Evolutionary conservation across 164 flowering plant species (phyloP).

Genomic region (Vitis rotundifolia): DNA sequence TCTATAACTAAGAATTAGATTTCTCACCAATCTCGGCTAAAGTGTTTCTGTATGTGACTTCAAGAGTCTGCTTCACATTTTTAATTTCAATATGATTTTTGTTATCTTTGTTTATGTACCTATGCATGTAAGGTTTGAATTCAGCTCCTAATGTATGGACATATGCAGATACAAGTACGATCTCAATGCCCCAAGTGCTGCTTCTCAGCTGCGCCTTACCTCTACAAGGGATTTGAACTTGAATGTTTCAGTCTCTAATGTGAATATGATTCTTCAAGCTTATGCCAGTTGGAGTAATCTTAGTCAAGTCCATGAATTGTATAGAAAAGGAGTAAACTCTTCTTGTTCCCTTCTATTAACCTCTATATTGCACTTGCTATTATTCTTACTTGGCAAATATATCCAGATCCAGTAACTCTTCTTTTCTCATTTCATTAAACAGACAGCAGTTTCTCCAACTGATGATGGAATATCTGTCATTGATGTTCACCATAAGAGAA

Average conservation of each 20-base stretch:
- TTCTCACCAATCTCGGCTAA: too few relatives aligned
- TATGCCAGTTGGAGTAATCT: conserved; percentile 96
- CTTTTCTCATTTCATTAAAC: conserved; percentile 3
- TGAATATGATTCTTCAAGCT: conserved; percentile 92
- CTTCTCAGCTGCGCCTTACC: conserved; percentile 80
- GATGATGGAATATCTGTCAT: conserved; percentile 46
- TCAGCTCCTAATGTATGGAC: not conserved
- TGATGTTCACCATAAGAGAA: conserved; percentile 60
- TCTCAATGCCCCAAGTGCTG: conserved; percentile 60
- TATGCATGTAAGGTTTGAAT: not conserved
- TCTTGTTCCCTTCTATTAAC: conserved; percentile 5
- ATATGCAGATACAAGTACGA: conserved; percentile 76
- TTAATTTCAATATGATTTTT: not conserved
- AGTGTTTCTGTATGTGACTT: too few relatives aligned
- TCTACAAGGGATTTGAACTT: conserved; percentile 77
- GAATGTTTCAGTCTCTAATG: conserved; percentile 89
- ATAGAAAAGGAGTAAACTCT: conserved; percentile 36
- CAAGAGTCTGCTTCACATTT: too few relatives aligned
- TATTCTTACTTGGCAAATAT: not conserved
- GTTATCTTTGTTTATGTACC: conserved; percentile 2
- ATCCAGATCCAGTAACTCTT: not conserved
- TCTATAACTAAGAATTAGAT: too few relatives aligned
- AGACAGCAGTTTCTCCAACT: conserved; percentile 53
- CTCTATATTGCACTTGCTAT: not conserved
- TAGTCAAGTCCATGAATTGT: conserved; percentile 50